A percentile compares a stretch with the other conserved stretches of the same genome.
These are phyloP conservation scores for Allomyces macrogynus DNA, from an alignment of 192 early-diverging fungal species.

Conservation along the genomic window DNA sequence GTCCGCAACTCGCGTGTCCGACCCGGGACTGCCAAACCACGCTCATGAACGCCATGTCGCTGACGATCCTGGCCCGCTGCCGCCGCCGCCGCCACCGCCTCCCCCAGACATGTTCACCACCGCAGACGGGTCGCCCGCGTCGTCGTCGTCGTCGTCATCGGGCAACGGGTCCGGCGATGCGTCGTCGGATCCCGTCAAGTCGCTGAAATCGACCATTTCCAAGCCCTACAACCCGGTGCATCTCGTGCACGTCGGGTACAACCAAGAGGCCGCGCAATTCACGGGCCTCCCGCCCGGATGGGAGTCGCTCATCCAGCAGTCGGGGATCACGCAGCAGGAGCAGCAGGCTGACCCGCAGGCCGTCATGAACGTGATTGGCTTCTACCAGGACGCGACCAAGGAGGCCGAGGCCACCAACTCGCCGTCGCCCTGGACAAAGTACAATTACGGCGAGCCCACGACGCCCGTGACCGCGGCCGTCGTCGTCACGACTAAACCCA, in stretches of 20 bases:
- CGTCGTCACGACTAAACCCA: no score
- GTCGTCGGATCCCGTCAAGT: no score
- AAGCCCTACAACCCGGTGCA: conserved; percentile 91
- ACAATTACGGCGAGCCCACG: no score
- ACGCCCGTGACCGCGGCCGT: no score
- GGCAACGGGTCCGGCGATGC: no score
- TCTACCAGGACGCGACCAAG: conserved; percentile 45
- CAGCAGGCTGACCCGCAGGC: conserved; percentile 84
- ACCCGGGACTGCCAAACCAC: no score
- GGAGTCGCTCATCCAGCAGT: conserved; percentile 71
- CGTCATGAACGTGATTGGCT: conserved; percentile 62
- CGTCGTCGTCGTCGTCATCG: not conserved
- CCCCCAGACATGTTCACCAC: not conserved
- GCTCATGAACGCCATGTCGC: no score
- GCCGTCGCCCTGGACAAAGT: no score
- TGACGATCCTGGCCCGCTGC: no score
- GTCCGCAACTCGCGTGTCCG: no score
- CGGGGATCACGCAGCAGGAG: conserved; percentile 84
- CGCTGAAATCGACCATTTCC: conserved; percentile 60
- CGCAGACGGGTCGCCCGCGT: not conserved
- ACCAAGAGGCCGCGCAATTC: conserved; percentile 87
- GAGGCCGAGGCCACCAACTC: not conserved
- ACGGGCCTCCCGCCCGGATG: conserved; percentile 86
- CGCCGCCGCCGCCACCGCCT: no score
- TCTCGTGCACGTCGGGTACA: conserved; percentile 93